Conservation (phyloP, 2,329 filamentous ascomycete genomes). For the Aspergillus persii region DNA sequence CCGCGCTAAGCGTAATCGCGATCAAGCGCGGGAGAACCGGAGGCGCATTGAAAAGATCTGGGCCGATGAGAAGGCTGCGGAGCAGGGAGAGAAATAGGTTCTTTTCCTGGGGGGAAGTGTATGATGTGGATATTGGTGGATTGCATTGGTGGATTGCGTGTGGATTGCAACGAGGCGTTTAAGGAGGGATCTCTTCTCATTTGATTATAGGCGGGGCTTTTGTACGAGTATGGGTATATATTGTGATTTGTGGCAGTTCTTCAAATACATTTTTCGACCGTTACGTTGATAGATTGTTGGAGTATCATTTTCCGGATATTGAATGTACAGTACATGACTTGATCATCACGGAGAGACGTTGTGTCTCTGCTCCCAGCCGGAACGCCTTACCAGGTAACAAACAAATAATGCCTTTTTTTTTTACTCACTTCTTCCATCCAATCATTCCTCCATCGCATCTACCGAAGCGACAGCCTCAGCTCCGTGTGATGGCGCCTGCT, state of each 20-base stretch:
- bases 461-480: conserved; percentile 12
- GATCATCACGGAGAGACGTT: conserved; percentile 16
- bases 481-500: neutral
- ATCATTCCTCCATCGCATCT: conserved; percentile 17
- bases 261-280: neutral
- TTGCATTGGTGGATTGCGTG: neutral
- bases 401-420: neutral
- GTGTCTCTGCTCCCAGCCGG: conserved; percentile 24
- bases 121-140: neutral
- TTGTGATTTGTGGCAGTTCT: neutral
- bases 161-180: neutral
- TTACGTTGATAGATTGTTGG: conserved; percentile 2
- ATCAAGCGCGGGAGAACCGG: conserved; percentile 66
- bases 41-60: conserved; percentile 73
- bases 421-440: neutral
- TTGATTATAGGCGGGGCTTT: neutral
- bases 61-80: conserved; percentile 56
- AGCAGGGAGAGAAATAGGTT: conserved; percentile 9
- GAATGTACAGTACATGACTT: conserved; percentile 17
- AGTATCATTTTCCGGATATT: conserved; percentile 7
- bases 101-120: neutral
- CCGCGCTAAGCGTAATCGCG: conserved; percentile 73
- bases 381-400: conserved; percentile 31
- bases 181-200: neutral
- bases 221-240: neutral